These are phyloP conservation scores for Eucalyptus coolabah DNA, from an alignment of 345 rosid genomes.

Conservation along the genomic window DNA sequence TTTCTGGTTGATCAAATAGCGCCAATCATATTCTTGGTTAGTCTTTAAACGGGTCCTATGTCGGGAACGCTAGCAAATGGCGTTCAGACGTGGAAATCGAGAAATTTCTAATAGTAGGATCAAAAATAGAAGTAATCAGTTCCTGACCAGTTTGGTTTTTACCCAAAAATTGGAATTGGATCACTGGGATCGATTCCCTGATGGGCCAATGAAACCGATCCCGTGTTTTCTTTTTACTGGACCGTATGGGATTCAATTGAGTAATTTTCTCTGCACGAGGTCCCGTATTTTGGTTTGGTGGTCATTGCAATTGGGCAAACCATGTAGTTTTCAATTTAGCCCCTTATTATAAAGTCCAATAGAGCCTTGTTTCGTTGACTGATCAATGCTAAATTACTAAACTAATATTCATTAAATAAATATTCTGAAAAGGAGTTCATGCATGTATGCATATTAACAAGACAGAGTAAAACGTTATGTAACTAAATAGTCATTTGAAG, in stretches of 20 bases:
- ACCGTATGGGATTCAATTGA: too few species aligned
- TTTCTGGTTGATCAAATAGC: neutral
- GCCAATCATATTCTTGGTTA: neutral
- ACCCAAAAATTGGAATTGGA: rapidly evolving
- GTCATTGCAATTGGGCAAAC: too few species aligned
- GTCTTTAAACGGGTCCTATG: neutral
- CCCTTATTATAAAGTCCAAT: conserved; percentile 5
- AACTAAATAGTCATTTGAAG: neutral
- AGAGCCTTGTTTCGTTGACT: neutral
- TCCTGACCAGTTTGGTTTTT: rapidly evolving
- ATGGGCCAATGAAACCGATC: too few species aligned
- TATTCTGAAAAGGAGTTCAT: neutral
- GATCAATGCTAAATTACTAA: neutral
- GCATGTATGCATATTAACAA: neutral
- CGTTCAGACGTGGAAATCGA: neutral
- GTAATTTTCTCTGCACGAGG: too few species aligned
- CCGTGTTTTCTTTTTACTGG: too few species aligned
- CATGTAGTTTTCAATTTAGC: neutral
- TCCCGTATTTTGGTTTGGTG: too few species aligned
- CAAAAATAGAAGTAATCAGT: too few species aligned
- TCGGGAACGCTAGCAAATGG: neutral
- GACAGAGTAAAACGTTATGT: rapidly evolving
- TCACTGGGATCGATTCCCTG: rapidly evolving
- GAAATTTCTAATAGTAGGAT: neutral
- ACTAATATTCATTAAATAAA: neutral